Evolutionary conservation across 78 protist species (phyloP).

Genomic region (Dictyostelium brefeldianum): DNA sequence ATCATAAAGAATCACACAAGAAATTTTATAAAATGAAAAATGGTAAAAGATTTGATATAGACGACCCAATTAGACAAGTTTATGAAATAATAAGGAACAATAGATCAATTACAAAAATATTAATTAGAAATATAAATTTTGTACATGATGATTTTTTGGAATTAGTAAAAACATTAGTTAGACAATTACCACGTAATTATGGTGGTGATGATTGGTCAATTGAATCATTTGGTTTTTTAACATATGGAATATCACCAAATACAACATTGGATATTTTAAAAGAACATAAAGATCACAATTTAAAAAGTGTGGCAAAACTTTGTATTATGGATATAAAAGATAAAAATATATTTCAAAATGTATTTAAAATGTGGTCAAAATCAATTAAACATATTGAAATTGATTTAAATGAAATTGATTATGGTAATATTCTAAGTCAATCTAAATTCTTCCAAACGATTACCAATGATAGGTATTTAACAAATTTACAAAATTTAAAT

Average conservation of each 20-base stretch:
- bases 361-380: constrained; percentile 3
- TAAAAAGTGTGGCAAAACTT: not conserved
- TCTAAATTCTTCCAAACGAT: too few species aligned
- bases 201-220: not conserved
- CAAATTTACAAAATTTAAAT: constrained; percentile 1
- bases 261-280: not conserved
- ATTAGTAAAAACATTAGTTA: not conserved
- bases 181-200: not conserved
- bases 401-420: not conserved
- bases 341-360: not conserved
- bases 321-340: not conserved
- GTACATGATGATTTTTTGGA: not conserved
- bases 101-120: not conserved
- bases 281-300: not conserved
- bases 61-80: not conserved
- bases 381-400: not conserved
- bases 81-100: not conserved
- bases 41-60: not conserved
- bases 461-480: not conserved
- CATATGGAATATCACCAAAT: not conserved
- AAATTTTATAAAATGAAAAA: not conserved
- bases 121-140: not conserved
- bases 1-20: not conserved
- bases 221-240: not conserved
- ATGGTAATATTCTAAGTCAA: not conserved